phyloP scores from a whole-genome alignment of 139 green algal species.

The Chlamydomonas asymmetrica region DNA sequence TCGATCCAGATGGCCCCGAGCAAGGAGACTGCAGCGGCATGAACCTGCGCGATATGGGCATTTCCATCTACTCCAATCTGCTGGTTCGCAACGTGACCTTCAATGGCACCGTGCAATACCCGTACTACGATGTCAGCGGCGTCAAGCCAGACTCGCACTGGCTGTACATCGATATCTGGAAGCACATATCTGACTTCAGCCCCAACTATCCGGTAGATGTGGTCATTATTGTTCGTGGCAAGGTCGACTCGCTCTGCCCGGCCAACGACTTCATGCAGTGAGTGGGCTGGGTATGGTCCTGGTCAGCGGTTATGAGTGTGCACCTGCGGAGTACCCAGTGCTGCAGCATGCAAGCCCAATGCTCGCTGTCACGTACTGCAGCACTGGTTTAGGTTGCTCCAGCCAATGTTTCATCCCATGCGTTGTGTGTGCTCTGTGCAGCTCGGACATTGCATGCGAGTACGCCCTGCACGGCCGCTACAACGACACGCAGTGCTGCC shows the following conservation, averaged over 20 bases:
- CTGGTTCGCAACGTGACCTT: constrained; percentile 42
- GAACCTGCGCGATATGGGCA: constrained; percentile 34
- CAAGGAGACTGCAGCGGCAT: constrained; percentile 34
- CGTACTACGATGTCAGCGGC: constrained; percentile 5
- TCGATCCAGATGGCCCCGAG: constrained; percentile 29
- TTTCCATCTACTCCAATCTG: constrained; percentile 39
- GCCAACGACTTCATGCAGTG: constrained; percentile 33
- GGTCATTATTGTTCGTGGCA: constrained; percentile 36
- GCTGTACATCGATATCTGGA: constrained; percentile 27
- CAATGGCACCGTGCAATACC: constrained; percentile 25
- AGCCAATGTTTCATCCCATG: too few species aligned
- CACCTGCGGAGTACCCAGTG: too few species aligned
- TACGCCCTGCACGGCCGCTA: constrained; percentile 44
- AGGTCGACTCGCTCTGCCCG: constrained; percentile 24
- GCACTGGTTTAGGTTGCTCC: too few species aligned
- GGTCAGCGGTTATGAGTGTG: too few species aligned
- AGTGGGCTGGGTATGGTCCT: too few species aligned
- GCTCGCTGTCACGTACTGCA: too few species aligned
- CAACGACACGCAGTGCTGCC: constrained; percentile 40
- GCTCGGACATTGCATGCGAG: constrained; percentile 38
- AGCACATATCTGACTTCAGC: constrained; percentile 14
- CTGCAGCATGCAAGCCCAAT: too few species aligned
- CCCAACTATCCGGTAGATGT: constrained; percentile 13
- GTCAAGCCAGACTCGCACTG: constrained; percentile 18
- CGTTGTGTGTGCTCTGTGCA: too few species aligned